Evolutionary conservation across 352 stramenopile genomes (phyloP), one percentile per base, ranked within the genome.

Genomic region (Pythium brassicae): DNA sequence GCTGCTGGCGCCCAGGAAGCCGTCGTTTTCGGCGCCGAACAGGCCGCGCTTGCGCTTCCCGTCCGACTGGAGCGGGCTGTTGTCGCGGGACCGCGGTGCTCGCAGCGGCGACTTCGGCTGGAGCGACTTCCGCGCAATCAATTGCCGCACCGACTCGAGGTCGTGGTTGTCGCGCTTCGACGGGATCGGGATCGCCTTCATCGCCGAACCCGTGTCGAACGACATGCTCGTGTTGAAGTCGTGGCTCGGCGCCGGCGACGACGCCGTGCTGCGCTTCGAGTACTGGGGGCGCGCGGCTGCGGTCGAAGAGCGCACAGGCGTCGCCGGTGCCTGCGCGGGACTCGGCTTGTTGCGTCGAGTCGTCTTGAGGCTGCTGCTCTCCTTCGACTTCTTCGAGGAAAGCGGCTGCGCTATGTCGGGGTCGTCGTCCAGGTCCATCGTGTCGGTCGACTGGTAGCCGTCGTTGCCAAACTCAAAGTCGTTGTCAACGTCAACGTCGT

Each of bases 1-100:
- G 10, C 45, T 49, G 25, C 62, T 59, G n/a, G 65, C 67, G 37
- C 65, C 63, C 42, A 26, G 42, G 57, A 79, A 87, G n/a, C 73
- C 73, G 6, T 20, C 32, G 25, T 45, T 48, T 17, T 56, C 56
- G 2, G 55, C 57, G n/a, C 71, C 78, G 4, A 73, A 80, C 50
- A 45, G 44, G 26, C 81, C 68, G 55, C 63, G 57, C 43, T 61
- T 68, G 48, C 57, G 72, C 62, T 40, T 66, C 26, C 50, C 22
- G 37, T 47, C 19, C 20, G 43, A 56, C 40, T 49, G 4, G 46
- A 37, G 25, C 7, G 46, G 32, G 25, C 2, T 2, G 9, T 11
- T 14, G 25, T 37, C 27, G 15, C 25, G 46, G 12, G 11, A 9
- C 7, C 22, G 25, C 26, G 46, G 46, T 15, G 35, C 25, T 32